Percentiles rank a stretch among this genome's conserved stretches.
These are phyloP conservation scores for Heliosperma pusillum DNA, from an alignment of 148 eudicot genomes.

Conservation along the genomic window DNA sequence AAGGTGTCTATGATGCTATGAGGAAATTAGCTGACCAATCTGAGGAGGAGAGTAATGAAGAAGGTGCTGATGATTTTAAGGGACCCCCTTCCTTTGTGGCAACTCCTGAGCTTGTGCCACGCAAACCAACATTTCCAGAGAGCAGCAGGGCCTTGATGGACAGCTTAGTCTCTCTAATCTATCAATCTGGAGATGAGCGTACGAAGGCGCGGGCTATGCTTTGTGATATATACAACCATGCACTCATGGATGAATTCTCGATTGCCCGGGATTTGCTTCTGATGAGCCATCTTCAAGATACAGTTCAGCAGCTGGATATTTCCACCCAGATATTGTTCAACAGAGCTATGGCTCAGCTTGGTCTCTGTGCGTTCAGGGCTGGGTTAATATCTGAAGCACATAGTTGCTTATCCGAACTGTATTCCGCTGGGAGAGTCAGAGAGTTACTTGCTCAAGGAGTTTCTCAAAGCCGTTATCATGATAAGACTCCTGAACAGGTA, in stretches of 20 bases:
- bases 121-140: slow-evolving; percentile 72
- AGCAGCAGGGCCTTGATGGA: slow-evolving; percentile 81
- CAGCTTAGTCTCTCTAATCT: slow-evolving; percentile 71
- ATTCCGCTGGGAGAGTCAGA: slow-evolving; percentile 89
- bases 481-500: slow-evolving; percentile 94
- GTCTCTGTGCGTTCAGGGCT: slow-evolving; percentile 74
- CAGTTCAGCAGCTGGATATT: slow-evolving; percentile 72
- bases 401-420: slow-evolving; percentile 73
- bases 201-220: slow-evolving; percentile 97
- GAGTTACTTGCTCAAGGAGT: slow-evolving; percentile 91
- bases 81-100: slow-evolving; percentile 68
- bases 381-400: slow-evolving; percentile 77
- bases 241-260: slow-evolving; percentile 71
- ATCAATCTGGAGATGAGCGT: slow-evolving; percentile 79
- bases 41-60: slow-evolving; percentile 34
- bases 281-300: slow-evolving; percentile 96
- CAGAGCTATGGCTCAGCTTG: slow-evolving; percentile 92
- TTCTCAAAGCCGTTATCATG: slow-evolving; percentile 85
- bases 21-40: slow-evolving; percentile 63
- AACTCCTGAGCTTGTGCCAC: slow-evolving; percentile 64
- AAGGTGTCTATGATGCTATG: slow-evolving; percentile 88
- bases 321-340: slow-evolving; percentile 87
- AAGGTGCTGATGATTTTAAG: slow-evolving; percentile 37
- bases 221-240: slow-evolving; percentile 91
- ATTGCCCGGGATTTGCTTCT: slow-evolving; percentile 72